phyloP scores from a whole-genome alignment of 805 yeast species.

The Sugiyamaella boreocaroliniensis region DNA sequence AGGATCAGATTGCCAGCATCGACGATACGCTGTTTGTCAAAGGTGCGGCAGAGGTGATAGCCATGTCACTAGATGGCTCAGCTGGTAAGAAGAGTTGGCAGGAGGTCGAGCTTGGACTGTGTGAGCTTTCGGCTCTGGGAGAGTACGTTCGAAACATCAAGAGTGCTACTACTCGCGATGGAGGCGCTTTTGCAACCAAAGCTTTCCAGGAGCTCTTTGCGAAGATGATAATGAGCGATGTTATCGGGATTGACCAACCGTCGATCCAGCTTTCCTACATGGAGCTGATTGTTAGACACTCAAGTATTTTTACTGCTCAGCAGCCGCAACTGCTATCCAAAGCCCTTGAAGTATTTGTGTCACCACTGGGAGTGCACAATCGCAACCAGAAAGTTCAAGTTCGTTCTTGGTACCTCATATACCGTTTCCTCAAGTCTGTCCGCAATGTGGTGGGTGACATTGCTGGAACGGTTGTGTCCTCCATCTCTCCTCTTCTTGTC shows the following conservation, averaged over 20 bases:
- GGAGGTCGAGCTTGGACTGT: slow-evolving; percentile 77
- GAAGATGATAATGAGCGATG: slow-evolving; percentile 43
- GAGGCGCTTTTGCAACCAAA: slow-evolving; percentile 56
- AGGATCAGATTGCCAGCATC: slow-evolving; percentile 68
- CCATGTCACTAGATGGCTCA: slow-evolving; percentile 38
- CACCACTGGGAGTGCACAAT: slow-evolving; percentile 77
- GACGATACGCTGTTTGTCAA: slow-evolving; percentile 57
- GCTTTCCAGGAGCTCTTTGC: slow-evolving; percentile 55
- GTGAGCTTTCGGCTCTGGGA: slow-evolving; percentile 68
- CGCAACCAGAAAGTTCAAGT: slow-evolving; percentile 63
- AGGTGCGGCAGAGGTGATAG: slow-evolving; percentile 53
- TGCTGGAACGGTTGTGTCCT: slow-evolving; percentile 51
- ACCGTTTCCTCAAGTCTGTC: slow-evolving; percentile 71
- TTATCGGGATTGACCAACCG: slow-evolving; percentile 59
- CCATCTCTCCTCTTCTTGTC: slow-evolving; percentile 53
- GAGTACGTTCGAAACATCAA: slow-evolving; percentile 74
- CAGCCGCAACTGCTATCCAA: slow-evolving; percentile 42
- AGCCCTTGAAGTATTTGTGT: slow-evolving; percentile 69
- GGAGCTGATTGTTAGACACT: slow-evolving; percentile 78
- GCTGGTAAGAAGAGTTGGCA: slow-evolving; percentile 52
- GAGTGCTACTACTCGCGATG: slow-evolving; percentile 57
- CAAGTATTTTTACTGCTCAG: slow-evolving; percentile 45
- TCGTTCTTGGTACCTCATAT: slow-evolving; percentile 86
- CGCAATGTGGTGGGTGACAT: slow-evolving; percentile 53
- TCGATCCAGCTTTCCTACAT: slow-evolving; percentile 73